Evolutionary conservation across 2,329 filamentous ascomycete species (phyloP).

Genomic region (Sporothrix brasiliensis): DNA sequence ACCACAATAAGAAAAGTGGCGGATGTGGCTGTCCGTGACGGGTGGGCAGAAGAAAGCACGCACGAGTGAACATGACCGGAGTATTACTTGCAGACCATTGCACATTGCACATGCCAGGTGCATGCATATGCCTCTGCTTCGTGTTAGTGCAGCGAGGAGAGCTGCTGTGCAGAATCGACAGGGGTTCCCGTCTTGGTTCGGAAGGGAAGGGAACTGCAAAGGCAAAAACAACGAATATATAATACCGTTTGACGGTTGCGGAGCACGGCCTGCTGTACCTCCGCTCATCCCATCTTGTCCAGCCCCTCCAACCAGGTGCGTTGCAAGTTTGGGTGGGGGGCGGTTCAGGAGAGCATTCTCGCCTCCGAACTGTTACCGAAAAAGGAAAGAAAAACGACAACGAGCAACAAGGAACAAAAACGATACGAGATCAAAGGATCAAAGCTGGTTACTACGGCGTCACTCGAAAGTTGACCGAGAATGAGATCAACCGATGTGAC

Average conservation of each 20-base stretch:
- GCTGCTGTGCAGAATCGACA: background rate
- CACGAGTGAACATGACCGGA: background rate
- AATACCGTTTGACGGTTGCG: constrained; percentile 6
- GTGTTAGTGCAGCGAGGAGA: constrained; percentile 19
- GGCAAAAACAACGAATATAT: background rate
- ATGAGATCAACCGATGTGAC: too few relatives aligned
- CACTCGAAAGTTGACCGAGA: too few relatives aligned
- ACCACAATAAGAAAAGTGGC: constrained; percentile 1
- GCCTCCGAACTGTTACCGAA: constrained; percentile 6
- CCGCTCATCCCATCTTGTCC: constrained; percentile 20
- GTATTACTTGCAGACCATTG: background rate
- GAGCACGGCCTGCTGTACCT: constrained; percentile 10
- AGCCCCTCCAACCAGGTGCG: constrained; percentile 18
- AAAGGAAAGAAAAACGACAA: background rate
- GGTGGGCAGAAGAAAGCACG: background rate
- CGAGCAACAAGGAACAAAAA: background rate
- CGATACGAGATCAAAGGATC: background rate
- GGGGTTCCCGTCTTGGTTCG: constrained; percentile 10
- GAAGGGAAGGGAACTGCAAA: background rate
- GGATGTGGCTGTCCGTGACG: constrained; percentile 15
- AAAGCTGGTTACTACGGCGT: background rate
- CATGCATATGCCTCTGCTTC: constrained; percentile 17
- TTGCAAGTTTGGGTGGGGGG: background rate
- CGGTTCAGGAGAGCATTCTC: background rate
- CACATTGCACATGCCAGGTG: background rate